These are phyloP conservation scores for Cordyceps javanica DNA, from an alignment of 2,329 filamentous ascomycete genomes.

Conservation along the genomic window DNA sequence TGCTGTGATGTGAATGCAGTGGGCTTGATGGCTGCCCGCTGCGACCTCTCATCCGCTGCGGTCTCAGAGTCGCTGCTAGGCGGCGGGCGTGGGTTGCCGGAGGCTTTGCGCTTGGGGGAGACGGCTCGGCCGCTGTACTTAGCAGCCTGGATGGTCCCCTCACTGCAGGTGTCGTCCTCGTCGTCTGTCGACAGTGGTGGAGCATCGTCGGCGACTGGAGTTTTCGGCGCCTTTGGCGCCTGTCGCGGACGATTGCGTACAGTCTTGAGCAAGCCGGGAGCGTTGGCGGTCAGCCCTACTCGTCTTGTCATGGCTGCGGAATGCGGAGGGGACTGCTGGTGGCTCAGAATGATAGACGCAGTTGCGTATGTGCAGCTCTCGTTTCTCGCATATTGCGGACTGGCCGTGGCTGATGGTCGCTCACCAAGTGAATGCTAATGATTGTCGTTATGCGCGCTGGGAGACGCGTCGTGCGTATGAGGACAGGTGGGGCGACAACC, in stretches of 20 bases:
- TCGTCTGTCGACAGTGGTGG: constrained; percentile 25
- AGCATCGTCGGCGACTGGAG: constrained; percentile 10
- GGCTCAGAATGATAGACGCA: neutral
- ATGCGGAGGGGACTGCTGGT: no score
- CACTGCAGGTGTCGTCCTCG: constrained; percentile 18
- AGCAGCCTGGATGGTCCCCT: constrained; percentile 4
- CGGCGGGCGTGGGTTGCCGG: neutral
- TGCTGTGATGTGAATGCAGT: constrained; percentile 25
- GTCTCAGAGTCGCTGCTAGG: constrained; percentile 16
- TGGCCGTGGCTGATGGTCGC: neutral
- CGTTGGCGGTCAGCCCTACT: constrained; percentile 19
- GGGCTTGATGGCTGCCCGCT: constrained; percentile 26
- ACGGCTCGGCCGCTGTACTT: neutral
- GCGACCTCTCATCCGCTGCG: constrained; percentile 22
- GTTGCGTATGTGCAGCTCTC: neutral
- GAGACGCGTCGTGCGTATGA: neutral
- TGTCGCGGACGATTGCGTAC: constrained; percentile 12
- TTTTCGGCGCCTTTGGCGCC: constrained; percentile 15
- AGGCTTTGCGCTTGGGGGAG: neutral
- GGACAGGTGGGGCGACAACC: neutral
- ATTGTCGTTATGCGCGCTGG: neutral
- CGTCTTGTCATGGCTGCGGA: constrained; percentile 5
- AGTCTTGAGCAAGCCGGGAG: constrained; percentile 17
- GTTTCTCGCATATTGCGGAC: neutral
- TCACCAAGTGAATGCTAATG: neutral